Base-by-base conservation (phyloP, 441 rosid genomes). In the Corymbia citriodora region DNA sequence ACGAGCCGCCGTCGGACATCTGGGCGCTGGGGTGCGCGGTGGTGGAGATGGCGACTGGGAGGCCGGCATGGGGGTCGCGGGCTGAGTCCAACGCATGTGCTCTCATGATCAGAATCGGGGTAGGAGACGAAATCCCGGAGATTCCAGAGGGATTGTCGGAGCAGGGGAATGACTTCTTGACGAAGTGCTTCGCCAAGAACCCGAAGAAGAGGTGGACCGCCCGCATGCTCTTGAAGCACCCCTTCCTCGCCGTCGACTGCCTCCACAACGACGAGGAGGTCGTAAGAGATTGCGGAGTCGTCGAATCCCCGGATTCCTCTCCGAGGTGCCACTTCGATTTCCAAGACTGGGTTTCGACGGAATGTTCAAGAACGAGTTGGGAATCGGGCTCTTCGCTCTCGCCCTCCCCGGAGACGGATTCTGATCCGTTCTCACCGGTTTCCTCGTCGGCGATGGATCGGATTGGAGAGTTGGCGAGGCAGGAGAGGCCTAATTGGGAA, bases 21-120 rank as follows among this genome's bases (percentile, higher is more conserved):
- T 98, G 99, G 99, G 99, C 98, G 4, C 93, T 98, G 11, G 99
- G 98, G 45, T 97, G 99, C 74, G 95, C 95, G 1, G 91, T 97
- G 7, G 94, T 94, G 12, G 99, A 98, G 96, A 98, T 98, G 99
- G 89, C 93, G 55, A 93, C 97, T 2, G 98, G 98, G 3, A 92
- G 93, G 92, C 94, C 98, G 65, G 96, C 97, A 1, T 96, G 98
- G 99, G 91, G 92, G 90, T 88, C 90, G n/a, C 88, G 89, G 88
- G 90, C 90, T 19, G 94, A 92, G 3, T 83, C 91, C 23, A 93
- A 96, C 90, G 33, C 94, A 63, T 94, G 91, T 54, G 90, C 93
- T 65, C 86, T 98, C 55, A 91, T 98, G 95, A 89, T 98, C 52
- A 92, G 94, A 33, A 97, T 98, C 57, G 97, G 98, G 27, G 93